These are phyloP conservation scores for Papilionanthe hybrid DNA, from an alignment of 116 monocot genomes.

Conservation along the genomic window DNA sequence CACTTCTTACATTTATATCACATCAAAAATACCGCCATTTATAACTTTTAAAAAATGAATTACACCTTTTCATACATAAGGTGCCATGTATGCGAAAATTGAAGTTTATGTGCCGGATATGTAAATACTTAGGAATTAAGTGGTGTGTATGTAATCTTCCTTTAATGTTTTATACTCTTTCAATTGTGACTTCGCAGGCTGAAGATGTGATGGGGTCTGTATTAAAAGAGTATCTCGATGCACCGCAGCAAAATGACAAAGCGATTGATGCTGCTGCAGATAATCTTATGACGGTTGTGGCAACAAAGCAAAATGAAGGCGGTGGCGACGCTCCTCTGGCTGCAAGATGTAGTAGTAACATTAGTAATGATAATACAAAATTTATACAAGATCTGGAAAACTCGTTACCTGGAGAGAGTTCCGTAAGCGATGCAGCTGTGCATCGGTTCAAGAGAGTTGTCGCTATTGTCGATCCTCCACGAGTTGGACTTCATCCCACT, in stretches of 20 bases:
- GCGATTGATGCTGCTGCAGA: neutral
- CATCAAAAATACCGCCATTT: too few species aligned
- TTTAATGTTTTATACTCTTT: conserved; percentile 4
- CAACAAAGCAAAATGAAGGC: conserved; percentile 6
- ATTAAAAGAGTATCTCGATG: conserved; percentile 67
- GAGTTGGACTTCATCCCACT: conserved; percentile 63
- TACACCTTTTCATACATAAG: too few species aligned
- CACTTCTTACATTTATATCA: too few species aligned
- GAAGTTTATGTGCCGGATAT: too few species aligned
- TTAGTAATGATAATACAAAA: neutral
- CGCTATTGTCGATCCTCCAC: conserved; percentile 50
- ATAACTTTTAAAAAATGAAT: too few species aligned
- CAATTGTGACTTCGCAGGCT: conserved; percentile 37
- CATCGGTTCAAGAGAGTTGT: conserved; percentile 60
- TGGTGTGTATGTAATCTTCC: neutral
- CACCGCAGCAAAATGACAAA: conserved; percentile 16
- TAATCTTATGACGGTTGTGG: neutral
- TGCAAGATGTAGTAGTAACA: conserved; percentile 2
- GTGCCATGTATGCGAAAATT: too few species aligned
- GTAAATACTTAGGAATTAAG: too few species aligned
- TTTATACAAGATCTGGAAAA: neutral
- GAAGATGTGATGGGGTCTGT: conserved; percentile 81
- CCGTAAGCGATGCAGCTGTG: neutral
- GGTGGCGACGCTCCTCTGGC: neutral
- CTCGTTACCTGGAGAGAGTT: neutral